Percentiles rank a stretch among this genome's conserved stretches.
These are phyloP conservation scores for Neoboletus magnificus DNA, from an alignment of 768 basidiomycete species.

Conservation along the genomic window DNA sequence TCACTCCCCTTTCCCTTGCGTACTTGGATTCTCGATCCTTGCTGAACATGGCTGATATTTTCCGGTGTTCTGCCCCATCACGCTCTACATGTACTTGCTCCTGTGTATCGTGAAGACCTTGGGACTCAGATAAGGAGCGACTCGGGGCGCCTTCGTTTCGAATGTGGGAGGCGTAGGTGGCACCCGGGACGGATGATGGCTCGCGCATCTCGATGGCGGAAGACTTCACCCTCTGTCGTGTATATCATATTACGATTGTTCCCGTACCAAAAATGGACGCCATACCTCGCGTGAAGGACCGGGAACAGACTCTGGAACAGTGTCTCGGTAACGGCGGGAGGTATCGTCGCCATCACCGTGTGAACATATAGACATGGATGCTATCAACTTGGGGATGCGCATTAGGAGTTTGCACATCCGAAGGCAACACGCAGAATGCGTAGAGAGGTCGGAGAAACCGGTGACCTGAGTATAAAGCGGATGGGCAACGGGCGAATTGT, in stretches of 20 bases:
- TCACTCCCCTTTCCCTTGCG: background rate
- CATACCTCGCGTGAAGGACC: constrained; percentile 11
- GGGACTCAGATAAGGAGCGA: background rate
- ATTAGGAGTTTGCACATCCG: constrained; percentile 13
- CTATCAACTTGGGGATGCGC: constrained; percentile 8
- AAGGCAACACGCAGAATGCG: constrained; percentile 5
- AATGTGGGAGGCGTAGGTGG: background rate
- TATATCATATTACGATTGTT: background rate
- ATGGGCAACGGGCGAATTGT: constrained; percentile 6
- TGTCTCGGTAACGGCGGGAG: background rate
- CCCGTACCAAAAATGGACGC: background rate
- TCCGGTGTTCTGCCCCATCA: background rate
- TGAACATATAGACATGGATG: constrained; percentile 7
- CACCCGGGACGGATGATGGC: background rate
- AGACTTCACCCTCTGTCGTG: constrained; percentile 3
- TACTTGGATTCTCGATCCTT: background rate
- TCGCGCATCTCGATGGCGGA: background rate
- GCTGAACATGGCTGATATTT: background rate
- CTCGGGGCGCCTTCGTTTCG: background rate
- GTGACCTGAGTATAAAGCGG: constrained; percentile 6
- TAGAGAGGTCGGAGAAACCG: background rate
- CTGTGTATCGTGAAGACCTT: background rate
- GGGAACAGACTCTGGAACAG: background rate
- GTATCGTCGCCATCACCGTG: background rate
- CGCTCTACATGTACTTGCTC: background rate